Percentiles rank a stretch among this genome's conserved stretches.
Evolutionary conservation across 768 basidiomycete genomes (phyloP).

Genomic region (Leccinum sublutescens): DNA sequence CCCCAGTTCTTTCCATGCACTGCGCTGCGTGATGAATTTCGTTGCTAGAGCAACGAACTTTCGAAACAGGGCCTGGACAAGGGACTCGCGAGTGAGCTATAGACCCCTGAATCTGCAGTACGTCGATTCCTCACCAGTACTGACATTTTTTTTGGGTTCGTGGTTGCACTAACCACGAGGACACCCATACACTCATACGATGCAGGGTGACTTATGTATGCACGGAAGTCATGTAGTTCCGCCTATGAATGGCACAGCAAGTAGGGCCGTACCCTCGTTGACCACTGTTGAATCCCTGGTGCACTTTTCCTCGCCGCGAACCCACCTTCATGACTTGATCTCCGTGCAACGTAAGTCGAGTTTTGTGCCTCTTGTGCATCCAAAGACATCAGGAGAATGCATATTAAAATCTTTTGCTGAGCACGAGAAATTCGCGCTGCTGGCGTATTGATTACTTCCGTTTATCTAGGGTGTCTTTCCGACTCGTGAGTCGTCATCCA

Average conservation of each 20-base stretch:
- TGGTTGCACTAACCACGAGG: conserved; percentile 27
- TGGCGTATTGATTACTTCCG: conserved; percentile 10
- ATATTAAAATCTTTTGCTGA: conserved; percentile 5
- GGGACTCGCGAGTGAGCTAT: conserved; percentile 17
- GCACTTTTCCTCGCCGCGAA: conserved; percentile 10
- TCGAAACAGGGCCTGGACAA: conserved; percentile 23
- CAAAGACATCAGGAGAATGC: not conserved
- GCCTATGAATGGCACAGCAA: conserved; percentile 23
- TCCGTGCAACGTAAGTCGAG: conserved; percentile 12
- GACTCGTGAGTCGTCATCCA: not conserved
- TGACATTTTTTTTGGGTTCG: conserved; percentile 25
- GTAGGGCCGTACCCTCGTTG: conserved; percentile 18
- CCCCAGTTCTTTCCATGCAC: conserved; percentile 14
- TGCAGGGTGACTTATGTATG: conserved; percentile 26
- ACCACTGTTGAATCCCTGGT: conserved; percentile 7
- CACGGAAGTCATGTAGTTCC: conserved; percentile 6
- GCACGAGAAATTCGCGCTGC: conserved; percentile 2
- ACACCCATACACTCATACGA: conserved; percentile 11
- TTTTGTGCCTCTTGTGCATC: not conserved
- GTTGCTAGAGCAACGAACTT: conserved; percentile 24
- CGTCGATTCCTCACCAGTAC: conserved; percentile 28
- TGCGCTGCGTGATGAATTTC: conserved; percentile 22
- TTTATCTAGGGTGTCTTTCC: conserved; percentile 10
- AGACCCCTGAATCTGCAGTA: conserved; percentile 7
- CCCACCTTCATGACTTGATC: conserved; percentile 18